phyloP scores from a whole-genome alignment of 208 protist species.

The Leishmania lainsoni region DNA sequence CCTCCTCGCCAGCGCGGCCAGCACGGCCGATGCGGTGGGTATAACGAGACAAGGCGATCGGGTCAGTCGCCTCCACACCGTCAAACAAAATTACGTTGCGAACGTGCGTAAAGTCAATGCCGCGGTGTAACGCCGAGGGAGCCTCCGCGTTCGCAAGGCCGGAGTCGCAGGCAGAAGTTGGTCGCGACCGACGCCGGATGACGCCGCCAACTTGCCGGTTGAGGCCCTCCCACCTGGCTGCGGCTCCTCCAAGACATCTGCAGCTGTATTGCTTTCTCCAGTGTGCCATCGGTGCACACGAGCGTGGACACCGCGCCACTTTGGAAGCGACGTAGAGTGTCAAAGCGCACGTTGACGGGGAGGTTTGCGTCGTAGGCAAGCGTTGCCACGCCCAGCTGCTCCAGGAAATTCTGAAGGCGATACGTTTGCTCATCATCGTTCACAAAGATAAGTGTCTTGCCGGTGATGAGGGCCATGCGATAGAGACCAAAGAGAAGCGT shows the following conservation, averaged over 20 bases:
- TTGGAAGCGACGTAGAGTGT: slow-evolving; percentile 96
- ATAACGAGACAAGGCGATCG: slow-evolving; percentile 90
- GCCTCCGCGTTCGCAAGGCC: slow-evolving; percentile 21
- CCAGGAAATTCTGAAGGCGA: slow-evolving; percentile 96
- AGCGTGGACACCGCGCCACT: slow-evolving; percentile 93
- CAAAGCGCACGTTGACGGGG: slow-evolving; percentile 94
- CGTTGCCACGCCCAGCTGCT: slow-evolving; percentile 92
- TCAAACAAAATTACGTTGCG: slow-evolving; percentile 97
- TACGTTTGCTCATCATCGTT: slow-evolving; percentile 94
- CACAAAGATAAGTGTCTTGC: slow-evolving; percentile 97
- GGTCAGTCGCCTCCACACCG: slow-evolving; percentile 87
- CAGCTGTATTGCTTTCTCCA: slow-evolving; percentile 79
- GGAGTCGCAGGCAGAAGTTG: neutral
- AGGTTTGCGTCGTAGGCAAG: slow-evolving; percentile 96
- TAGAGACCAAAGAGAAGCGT: slow-evolving; percentile 95
- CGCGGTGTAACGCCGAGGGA: slow-evolving; percentile 88
- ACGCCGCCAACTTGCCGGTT: slow-evolving; percentile 1
- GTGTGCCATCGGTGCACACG: slow-evolving; percentile 95
- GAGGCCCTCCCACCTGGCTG: slow-evolving; percentile 6
- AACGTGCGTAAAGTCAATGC: slow-evolving; percentile 97
- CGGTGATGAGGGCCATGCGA: slow-evolving; percentile 91
- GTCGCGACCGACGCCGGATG: slow-evolving; percentile 16
- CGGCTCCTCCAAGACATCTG: slow-evolving; percentile 44
- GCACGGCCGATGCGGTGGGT: slow-evolving; percentile 96
- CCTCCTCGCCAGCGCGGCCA: slow-evolving; percentile 85